Conservation (phyloP, 2,329 filamentous ascomycete genomes). For the Scortechinia acanthostroma region DNA sequence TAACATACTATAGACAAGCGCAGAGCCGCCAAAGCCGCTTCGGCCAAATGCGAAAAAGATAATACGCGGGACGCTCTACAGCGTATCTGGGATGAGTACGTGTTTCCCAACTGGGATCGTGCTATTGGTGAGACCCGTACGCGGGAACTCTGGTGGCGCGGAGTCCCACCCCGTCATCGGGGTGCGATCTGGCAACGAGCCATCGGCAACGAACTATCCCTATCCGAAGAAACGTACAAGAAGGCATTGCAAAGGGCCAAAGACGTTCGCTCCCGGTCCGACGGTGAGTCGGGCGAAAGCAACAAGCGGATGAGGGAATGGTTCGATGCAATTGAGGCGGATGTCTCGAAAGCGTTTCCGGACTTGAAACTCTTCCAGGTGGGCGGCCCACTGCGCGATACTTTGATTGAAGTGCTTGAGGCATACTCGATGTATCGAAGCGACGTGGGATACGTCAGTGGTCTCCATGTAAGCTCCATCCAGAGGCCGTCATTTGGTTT, state of each 20-base stretch:
- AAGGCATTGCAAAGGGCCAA: slow-evolving; percentile 48
- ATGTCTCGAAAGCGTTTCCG: slow-evolving; percentile 44
- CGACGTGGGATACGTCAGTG: slow-evolving; percentile 51
- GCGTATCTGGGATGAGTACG: slow-evolving; percentile 53
- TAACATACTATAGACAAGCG: slow-evolving; percentile 31
- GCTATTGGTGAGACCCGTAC: slow-evolving; percentile 43
- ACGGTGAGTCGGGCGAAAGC: slow-evolving; percentile 27
- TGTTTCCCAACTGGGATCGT: slow-evolving; percentile 49
- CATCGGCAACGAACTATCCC: slow-evolving; percentile 51
- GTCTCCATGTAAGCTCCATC: slow-evolving; percentile 36
- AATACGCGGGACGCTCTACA: slow-evolving; percentile 41
- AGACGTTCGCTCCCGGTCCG: slow-evolving; percentile 30
- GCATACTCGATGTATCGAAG: slow-evolving; percentile 58
- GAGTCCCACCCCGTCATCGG: slow-evolving; percentile 44
- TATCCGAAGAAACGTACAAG: slow-evolving; percentile 43
- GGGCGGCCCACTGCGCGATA: slow-evolving; percentile 41
- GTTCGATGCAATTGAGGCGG: slow-evolving; percentile 41
- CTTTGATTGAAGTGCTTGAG: slow-evolving; percentile 47
- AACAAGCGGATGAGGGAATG: slow-evolving; percentile 34
- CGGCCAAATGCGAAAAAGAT: slow-evolving; percentile 35
- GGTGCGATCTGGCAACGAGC: slow-evolving; percentile 51
- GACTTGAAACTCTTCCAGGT: slow-evolving; percentile 48
- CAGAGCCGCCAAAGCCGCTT: slow-evolving; percentile 34
- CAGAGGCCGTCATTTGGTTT: not conserved
- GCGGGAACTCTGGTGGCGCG: slow-evolving; percentile 59